A percentile compares a stretch with the other conserved stretches of the same genome.
These are phyloP conservation scores for Carex scoparia DNA, from an alignment of 176 grass and related monocot species.

Conservation along the genomic window DNA sequence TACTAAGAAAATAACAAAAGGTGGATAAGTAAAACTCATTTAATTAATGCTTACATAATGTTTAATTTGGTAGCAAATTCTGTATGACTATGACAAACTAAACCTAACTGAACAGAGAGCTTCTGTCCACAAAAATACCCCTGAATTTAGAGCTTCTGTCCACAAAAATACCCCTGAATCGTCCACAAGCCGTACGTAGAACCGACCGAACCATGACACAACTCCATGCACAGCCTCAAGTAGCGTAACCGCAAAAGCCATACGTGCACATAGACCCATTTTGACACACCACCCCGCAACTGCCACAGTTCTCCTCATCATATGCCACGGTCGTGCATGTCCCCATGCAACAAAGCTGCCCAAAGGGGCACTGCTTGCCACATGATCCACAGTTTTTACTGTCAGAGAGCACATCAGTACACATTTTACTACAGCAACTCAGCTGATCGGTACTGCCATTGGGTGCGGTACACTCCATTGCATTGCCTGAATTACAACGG, in stretches of 20 bases:
- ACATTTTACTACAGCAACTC: slow-evolving; percentile 30
- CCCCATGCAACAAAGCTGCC: slow-evolving; percentile 46
- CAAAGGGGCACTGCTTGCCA: slow-evolving; percentile 37
- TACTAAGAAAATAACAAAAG: not conserved
- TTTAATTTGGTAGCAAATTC: not conserved
- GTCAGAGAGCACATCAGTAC: slow-evolving; percentile 39
- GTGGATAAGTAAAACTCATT: not conserved
- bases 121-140: not conserved
- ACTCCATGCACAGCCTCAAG: not conserved
- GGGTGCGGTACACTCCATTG: not conserved
- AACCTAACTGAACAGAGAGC: not conserved
- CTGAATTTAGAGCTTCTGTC: no score
- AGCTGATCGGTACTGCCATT: not conserved
- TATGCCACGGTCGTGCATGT: slow-evolving; percentile 27
- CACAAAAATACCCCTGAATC: not conserved
- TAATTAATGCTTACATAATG: not conserved
- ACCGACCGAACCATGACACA: not conserved
- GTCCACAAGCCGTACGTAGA: slow-evolving; percentile 1
- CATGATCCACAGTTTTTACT: slow-evolving; percentile 50
- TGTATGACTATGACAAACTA: not conserved
- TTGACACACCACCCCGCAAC: slow-evolving; percentile 35
- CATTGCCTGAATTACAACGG: not conserved
- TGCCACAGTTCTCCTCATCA: slow-evolving; percentile 41
- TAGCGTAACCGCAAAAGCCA: slow-evolving; percentile 47
- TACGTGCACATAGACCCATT: slow-evolving; percentile 26